A percentile compares a stretch with the other conserved stretches of the same genome.
phyloP scores from a whole-genome alignment of 1,284 basidiomycete genomes.

The Ganoderma resinaceum region DNA sequence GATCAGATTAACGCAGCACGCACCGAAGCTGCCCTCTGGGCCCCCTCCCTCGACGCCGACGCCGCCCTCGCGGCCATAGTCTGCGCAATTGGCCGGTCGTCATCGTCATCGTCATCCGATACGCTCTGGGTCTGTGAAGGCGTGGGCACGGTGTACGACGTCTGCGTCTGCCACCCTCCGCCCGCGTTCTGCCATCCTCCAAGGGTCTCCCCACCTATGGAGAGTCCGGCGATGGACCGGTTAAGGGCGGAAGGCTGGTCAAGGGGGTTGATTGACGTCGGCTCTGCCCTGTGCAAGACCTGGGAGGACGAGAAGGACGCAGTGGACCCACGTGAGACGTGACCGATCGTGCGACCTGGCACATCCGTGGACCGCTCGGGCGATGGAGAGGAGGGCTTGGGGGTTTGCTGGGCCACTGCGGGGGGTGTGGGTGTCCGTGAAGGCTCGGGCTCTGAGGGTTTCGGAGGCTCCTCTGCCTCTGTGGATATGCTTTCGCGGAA shows the following conservation, averaged over 20 bases:
- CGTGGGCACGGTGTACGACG: slow-evolving; percentile 32
- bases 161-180: slow-evolving; percentile 58
- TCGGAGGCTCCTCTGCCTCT: slow-evolving; percentile 31
- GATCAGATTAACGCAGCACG: slow-evolving; percentile 12
- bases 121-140: slow-evolving; percentile 35
- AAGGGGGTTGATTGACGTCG: slow-evolving; percentile 58
- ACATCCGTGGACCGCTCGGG: slow-evolving; percentile 27
- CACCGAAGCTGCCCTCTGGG: slow-evolving; percentile 39
- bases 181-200: slow-evolving; percentile 45
- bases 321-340: slow-evolving; percentile 28
- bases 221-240: slow-evolving; percentile 63
- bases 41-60: slow-evolving; percentile 40
- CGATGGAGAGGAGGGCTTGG: slow-evolving; percentile 31
- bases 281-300: slow-evolving; percentile 32
- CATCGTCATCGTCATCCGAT: slow-evolving; percentile 68
- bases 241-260: slow-evolving; percentile 50
- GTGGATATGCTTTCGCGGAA: slow-evolving; percentile 41
- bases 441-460: slow-evolving; percentile 36
- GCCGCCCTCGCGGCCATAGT: slow-evolving; percentile 41
- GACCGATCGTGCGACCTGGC: slow-evolving; percentile 32
- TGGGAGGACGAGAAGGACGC: slow-evolving; percentile 32
- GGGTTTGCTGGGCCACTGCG: slow-evolving; percentile 18
- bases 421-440: slow-evolving; percentile 37
- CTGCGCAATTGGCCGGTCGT: slow-evolving; percentile 75
- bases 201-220: slow-evolving; percentile 65